These are phyloP conservation scores for Tritrichomonas foetus DNA, from an alignment of 208 protist species.

Conservation along the genomic window DNA sequence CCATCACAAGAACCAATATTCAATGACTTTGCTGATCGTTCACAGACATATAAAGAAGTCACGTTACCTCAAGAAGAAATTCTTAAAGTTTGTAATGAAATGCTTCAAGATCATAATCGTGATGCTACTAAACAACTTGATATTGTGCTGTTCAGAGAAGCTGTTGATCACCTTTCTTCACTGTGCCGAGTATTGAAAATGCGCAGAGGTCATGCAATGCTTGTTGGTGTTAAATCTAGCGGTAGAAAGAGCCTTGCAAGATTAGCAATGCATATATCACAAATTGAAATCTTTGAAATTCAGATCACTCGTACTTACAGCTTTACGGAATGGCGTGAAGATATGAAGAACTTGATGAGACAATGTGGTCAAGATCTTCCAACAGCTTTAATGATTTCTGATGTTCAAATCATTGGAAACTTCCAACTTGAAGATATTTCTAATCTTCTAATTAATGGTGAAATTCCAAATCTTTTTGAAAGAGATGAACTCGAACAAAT, in stretches of 20 bases:
- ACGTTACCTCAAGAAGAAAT: constrained; percentile 63
- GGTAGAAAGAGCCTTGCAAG: constrained; percentile 86
- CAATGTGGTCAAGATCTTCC: constrained; percentile 72
- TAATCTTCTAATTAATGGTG: constrained; percentile 90
- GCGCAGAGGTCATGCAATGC: constrained; percentile 79
- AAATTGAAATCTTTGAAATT: constrained; percentile 45
- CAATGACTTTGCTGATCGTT: constrained; percentile 21
- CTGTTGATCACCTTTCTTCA: constrained; percentile 80
- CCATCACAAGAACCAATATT: constrained; percentile 52
- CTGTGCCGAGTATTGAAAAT: constrained; percentile 86
- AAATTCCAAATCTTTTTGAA: constrained; percentile 86
- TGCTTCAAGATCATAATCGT: constrained; percentile 79
- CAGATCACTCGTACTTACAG: constrained; percentile 61
- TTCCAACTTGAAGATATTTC: constrained; percentile 91
- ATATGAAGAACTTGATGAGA: constrained; percentile 60
- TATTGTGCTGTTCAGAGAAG: constrained; percentile 93
- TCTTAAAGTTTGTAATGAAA: constrained; percentile 58
- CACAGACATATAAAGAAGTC: constrained; percentile 60
- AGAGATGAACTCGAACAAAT: constrained; percentile 59
- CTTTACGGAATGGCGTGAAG: constrained; percentile 64
- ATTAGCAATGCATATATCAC: constrained; percentile 75
- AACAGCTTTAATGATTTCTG: constrained; percentile 83
- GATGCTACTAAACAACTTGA: constrained; percentile 74
- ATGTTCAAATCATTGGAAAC: constrained; percentile 83
- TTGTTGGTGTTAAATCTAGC: constrained; percentile 87